These are phyloP conservation scores for Botrytis sinoallii DNA, from an alignment of 2,329 filamentous ascomycete genomes.

Conservation along the genomic window DNA sequence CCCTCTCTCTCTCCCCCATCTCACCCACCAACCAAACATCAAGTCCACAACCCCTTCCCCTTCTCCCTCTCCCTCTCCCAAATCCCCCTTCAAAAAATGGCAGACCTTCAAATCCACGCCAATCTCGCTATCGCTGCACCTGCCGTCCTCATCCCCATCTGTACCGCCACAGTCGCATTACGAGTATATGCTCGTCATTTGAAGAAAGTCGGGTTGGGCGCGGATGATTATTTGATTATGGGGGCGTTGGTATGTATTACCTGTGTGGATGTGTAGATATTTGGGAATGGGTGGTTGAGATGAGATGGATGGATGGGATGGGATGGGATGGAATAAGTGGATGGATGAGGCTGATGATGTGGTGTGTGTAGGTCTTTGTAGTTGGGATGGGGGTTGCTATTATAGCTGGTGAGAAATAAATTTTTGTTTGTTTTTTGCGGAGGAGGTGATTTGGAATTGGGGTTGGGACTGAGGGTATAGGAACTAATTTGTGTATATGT, in stretches of 20 bases:
- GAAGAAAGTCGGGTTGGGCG: slow-evolving; percentile 7
- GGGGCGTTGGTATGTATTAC: slow-evolving; percentile 1
- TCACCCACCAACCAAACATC: too few relatives aligned
- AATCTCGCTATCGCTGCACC: slow-evolving; percentile 2
- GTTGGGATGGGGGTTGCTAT: slow-evolving; percentile 15
- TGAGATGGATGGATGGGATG: not conserved
- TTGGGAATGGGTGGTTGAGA: too few relatives aligned
- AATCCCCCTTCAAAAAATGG: not conserved
- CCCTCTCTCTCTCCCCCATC: too few relatives aligned
- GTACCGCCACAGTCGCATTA: not conserved
- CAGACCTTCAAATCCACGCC: slow-evolving; percentile 14
- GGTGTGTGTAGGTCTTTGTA: slow-evolving; percentile 1
- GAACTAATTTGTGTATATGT: not conserved
- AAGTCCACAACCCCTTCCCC: too few relatives aligned
- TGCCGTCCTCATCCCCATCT: slow-evolving; percentile 10
- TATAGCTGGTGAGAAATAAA: not conserved
- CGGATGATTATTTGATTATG: slow-evolving; percentile 19
- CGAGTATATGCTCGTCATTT: slow-evolving; percentile 8
- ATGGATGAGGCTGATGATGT: not conserved
- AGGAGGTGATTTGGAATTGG: not conserved
- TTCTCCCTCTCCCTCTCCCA: too few relatives aligned
- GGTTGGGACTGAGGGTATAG: too few relatives aligned
- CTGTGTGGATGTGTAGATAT: not conserved
- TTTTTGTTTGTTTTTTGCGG: not conserved
- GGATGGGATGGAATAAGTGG: too few relatives aligned